Evolutionary conservation across 805 yeast species (phyloP).

Genomic region (Saccharomycopsis microspora): DNA sequence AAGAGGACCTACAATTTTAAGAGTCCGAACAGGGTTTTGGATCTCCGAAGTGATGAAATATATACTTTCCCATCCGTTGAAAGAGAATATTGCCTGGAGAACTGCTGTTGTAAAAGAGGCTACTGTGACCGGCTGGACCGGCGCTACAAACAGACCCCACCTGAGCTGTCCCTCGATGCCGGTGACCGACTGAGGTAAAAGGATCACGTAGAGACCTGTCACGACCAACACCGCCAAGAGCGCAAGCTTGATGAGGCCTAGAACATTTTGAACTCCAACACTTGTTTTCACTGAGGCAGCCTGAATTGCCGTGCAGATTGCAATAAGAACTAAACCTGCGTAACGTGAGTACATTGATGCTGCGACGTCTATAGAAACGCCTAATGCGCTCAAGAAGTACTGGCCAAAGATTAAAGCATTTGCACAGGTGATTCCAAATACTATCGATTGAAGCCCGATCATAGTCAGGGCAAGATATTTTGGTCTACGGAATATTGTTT

Average conservation of each 20-base stretch:
- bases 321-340: slow-evolving; percentile 30
- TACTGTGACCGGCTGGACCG: slow-evolving; percentile 24
- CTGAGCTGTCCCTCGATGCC: slow-evolving; percentile 33
- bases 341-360: slow-evolving; percentile 28
- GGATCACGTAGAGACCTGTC: slow-evolving; percentile 46
- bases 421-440: slow-evolving; percentile 45
- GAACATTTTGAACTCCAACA: slow-evolving; percentile 44
- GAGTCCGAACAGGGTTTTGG: slow-evolving; percentile 43
- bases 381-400: slow-evolving; percentile 36
- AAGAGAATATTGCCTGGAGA: slow-evolving; percentile 47
- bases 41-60: slow-evolving; percentile 54
- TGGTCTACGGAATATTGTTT: slow-evolving; percentile 54
- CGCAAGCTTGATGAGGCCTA: slow-evolving; percentile 50
- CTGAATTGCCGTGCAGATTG: slow-evolving; percentile 32
- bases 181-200: slow-evolving; percentile 33
- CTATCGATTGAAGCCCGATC: slow-evolving; percentile 35
- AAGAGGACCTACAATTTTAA: slow-evolving; percentile 50
- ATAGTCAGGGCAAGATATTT: slow-evolving; percentile 40
- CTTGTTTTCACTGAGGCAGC: slow-evolving; percentile 52
- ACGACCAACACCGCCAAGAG: slow-evolving; percentile 41
- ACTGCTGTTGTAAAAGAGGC: slow-evolving; percentile 44
- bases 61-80: slow-evolving; percentile 53
- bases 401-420: slow-evolving; percentile 54
- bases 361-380: slow-evolving; percentile 28
- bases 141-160: slow-evolving; percentile 22